Evolutionary conservation across 495 filamentous ascomycete species (phyloP).

Genomic region (Aspergillus avenaceus): DNA sequence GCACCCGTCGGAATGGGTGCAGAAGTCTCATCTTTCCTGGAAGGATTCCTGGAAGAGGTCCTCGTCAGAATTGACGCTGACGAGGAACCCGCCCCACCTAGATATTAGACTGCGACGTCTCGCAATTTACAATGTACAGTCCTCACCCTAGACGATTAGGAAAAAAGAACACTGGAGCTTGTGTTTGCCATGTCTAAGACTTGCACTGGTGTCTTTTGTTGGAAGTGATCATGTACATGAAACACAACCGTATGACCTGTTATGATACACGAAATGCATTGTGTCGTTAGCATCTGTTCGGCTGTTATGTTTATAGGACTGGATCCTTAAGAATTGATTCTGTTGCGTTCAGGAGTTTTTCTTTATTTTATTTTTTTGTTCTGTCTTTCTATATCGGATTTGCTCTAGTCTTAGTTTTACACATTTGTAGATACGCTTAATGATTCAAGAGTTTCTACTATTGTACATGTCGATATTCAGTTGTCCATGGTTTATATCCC

Average conservation of each 20-base stretch:
- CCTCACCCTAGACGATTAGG: neutral
- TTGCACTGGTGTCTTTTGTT: neutral
- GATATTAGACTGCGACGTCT: neutral
- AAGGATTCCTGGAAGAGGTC: conserved; percentile 90
- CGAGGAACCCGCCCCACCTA: conserved; percentile 43
- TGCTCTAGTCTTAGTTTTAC: no score
- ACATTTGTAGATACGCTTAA: neutral
- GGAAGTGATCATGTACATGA: neutral
- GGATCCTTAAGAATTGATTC: conserved; percentile 4
- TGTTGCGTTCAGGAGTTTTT: neutral
- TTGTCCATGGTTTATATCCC: no score
- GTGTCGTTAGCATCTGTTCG: neutral
- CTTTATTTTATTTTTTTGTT: neutral
- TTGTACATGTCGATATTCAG: neutral
- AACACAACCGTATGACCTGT: neutral
- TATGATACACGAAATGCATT: conserved; percentile 1
- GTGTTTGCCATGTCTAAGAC: no score
- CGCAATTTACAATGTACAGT: neutral
- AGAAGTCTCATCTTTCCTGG: conserved; percentile 78
- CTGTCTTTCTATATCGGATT: neutral
- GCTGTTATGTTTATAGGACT: neutral
- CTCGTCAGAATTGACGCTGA: conserved; percentile 87
- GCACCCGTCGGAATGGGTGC: conserved; percentile 88
- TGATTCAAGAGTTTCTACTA: neutral
- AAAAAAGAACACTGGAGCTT: no score